Evolutionary conservation across 2,329 filamentous ascomycete species (phyloP).

Genomic region (Pseudopithomyces chartarum): DNA sequence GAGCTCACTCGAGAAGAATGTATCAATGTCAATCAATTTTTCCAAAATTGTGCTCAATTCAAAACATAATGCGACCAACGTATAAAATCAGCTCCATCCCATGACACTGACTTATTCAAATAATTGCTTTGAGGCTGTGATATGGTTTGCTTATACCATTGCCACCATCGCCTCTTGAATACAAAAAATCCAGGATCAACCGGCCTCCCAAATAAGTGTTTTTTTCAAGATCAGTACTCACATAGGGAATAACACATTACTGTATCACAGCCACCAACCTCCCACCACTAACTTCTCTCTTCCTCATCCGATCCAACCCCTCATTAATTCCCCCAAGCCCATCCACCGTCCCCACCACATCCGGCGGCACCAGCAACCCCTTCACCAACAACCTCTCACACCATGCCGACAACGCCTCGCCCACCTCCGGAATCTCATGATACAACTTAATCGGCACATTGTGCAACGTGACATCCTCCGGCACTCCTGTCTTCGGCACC

Average conservation of each 20-base stretch:
- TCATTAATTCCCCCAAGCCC: conserved; percentile 71
- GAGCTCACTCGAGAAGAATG: no score
- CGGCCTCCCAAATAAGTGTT: no score
- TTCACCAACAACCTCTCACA: conserved; percentile 67
- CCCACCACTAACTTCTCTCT: conserved; percentile 69
- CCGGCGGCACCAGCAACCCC: conserved; percentile 61
- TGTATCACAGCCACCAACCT: conserved; percentile 59
- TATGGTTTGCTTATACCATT: no score
- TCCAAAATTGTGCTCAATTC: no score
- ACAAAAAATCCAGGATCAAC: no score
- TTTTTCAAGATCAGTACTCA: no score
- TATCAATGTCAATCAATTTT: no score
- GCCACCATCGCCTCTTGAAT: no score
- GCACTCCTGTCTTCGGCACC: conserved; percentile 61
- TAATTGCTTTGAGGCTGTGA: neutral
- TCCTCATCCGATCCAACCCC: conserved; percentile 68
- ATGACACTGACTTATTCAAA: no score
- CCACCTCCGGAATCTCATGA: conserved; percentile 68
- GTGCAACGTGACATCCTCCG: conserved; percentile 60
- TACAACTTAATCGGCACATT: conserved; percentile 77
- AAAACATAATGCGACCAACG: neutral
- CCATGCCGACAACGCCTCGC: conserved; percentile 68
- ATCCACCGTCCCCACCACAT: conserved; percentile 67
- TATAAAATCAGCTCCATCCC: neutral
- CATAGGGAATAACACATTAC: neutral